These are phyloP conservation scores for Penicillium decumbens DNA, from an alignment of 2,329 filamentous ascomycete genomes.

Conservation along the genomic window DNA sequence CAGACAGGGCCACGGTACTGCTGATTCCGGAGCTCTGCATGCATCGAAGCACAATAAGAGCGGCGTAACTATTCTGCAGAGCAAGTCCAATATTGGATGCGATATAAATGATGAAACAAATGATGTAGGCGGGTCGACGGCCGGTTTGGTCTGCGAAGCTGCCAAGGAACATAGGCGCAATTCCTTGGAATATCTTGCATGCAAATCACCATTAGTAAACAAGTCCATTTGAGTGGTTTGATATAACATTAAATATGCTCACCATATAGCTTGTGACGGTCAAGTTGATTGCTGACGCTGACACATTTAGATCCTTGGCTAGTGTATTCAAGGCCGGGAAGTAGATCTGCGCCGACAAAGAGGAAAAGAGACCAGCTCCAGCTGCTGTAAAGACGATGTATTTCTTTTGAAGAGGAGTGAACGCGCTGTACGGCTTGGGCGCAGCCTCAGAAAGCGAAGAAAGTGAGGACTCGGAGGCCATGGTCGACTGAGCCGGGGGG, in stretches of 20 bases:
- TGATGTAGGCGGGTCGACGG: constrained; percentile 44
- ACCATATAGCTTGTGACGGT: constrained; percentile 34
- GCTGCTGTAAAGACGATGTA: constrained; percentile 37
- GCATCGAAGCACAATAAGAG: constrained; percentile 33
- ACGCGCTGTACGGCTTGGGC: constrained; percentile 9
- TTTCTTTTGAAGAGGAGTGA: constrained; percentile 18
- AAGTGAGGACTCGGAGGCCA: constrained; percentile 8
- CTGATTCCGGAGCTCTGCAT: constrained; percentile 41
- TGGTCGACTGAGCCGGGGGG: not conserved
- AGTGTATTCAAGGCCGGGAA: constrained; percentile 35
- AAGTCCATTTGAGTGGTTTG: no score
- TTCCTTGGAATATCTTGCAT: constrained; percentile 24
- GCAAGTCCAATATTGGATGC: constrained; percentile 40
- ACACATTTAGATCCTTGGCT: constrained; percentile 26
- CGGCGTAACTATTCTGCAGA: constrained; percentile 34
- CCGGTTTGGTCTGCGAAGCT: constrained; percentile 44
- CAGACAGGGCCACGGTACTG: constrained; percentile 36
- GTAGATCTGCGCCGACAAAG: constrained; percentile 39
- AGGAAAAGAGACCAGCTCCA: constrained; percentile 38
- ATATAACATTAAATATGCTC: not conserved
- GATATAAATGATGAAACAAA: constrained; percentile 41
- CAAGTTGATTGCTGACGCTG: constrained; percentile 26
- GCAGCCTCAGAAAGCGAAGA: constrained; percentile 3
- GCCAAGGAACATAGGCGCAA: constrained; percentile 46
- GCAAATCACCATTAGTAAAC: not conserved